Evolutionary conservation across 179 eudicot genomes (phyloP).

Genomic region (Silene vulgaris): DNA sequence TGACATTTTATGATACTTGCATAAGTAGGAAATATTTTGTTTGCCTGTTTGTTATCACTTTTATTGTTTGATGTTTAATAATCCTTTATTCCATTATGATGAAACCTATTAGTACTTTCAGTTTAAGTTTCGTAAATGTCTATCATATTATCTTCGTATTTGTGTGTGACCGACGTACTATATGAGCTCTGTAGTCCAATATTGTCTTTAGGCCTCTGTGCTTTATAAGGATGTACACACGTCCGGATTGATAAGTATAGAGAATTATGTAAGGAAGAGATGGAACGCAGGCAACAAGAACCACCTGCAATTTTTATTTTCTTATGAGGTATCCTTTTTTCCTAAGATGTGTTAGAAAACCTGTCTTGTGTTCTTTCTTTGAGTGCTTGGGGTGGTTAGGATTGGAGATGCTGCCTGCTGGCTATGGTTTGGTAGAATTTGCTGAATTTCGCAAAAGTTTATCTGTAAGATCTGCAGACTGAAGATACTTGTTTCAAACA

Average conservation of each 20-base stretch:
- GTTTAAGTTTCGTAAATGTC: neutral
- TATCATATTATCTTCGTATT: neutral
- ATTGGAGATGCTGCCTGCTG: too few species aligned
- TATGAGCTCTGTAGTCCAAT: neutral
- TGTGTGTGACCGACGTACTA: neutral
- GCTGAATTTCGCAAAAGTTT: too few species aligned
- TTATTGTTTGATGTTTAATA: neutral
- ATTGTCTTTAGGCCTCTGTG: neutral
- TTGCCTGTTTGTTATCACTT: neutral
- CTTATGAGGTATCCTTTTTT: too few species aligned
- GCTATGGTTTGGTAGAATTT: too few species aligned
- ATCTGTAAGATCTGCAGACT: too few species aligned
- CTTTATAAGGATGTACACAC: neutral
- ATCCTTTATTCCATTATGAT: neutral
- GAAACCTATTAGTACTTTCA: neutral
- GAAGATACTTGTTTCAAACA: too few species aligned
- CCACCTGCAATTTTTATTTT: too few species aligned
- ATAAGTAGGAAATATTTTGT: neutral
- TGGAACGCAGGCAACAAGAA: too few species aligned
- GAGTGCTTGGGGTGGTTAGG: too few species aligned
- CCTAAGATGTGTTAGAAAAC: too few species aligned
- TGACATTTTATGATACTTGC: neutral
- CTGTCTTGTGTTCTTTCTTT: too few species aligned
- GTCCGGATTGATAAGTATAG: neutral
- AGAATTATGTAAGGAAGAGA: neutral